These are phyloP conservation scores for Mycena citricolor DNA, from an alignment of 1,284 basidiomycete species.

Conservation along the genomic window DNA sequence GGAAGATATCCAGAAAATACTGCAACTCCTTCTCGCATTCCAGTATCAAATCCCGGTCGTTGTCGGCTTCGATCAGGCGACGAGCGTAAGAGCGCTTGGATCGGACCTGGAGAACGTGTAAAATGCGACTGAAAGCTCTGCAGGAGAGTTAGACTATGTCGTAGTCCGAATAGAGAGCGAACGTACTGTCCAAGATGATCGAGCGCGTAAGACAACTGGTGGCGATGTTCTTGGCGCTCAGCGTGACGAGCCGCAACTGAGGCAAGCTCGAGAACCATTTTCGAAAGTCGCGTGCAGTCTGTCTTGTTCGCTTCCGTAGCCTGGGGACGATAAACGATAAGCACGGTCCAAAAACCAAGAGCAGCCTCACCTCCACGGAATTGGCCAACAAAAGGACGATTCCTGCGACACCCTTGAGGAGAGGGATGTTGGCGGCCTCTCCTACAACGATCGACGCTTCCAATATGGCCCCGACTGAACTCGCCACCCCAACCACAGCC, in stretches of 20 bases:
- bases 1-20: slow-evolving; percentile 20
- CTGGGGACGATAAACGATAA: slow-evolving; percentile 8
- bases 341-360: neutral
- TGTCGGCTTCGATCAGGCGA: slow-evolving; percentile 12
- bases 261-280: slow-evolving; percentile 21
- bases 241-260: slow-evolving; percentile 8
- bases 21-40: slow-evolving; percentile 23
- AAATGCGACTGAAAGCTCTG: slow-evolving; percentile 15
- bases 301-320: slow-evolving; percentile 21
- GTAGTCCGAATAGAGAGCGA: neutral
- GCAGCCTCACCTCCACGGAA: slow-evolving; percentile 19
- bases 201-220: slow-evolving; percentile 10
- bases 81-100: slow-evolving; percentile 13
- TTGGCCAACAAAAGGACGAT: slow-evolving; percentile 21
- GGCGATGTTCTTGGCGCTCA: slow-evolving; percentile 5
- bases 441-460: slow-evolving; percentile 17
- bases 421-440: slow-evolving; percentile 23
- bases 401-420: slow-evolving; percentile 23
- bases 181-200: slow-evolving; percentile 9
- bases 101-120: slow-evolving; percentile 13
- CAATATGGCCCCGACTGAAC: slow-evolving; percentile 16
- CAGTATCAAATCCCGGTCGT: slow-evolving; percentile 11
- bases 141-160: neutral
- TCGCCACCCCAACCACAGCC: slow-evolving; percentile 12
- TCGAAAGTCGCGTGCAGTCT: slow-evolving; percentile 15